A percentile compares a stretch with the other conserved stretches of the same genome.
These are phyloP conservation scores for Ogataea ramenticola DNA, from an alignment of 805 yeast genomes.

Conservation along the genomic window DNA sequence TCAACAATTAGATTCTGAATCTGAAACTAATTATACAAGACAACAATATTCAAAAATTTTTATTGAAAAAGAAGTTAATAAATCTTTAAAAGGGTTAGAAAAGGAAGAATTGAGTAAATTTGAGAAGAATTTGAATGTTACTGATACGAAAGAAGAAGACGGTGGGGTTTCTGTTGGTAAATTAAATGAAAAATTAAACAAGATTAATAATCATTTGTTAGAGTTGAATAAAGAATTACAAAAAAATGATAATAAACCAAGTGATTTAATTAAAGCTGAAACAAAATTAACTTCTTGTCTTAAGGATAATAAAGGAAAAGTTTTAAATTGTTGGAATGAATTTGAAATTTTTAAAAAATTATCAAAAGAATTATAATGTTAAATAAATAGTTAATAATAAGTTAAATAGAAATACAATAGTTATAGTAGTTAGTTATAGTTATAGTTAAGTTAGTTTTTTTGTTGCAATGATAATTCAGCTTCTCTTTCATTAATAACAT, in stretches of 20 bases:
- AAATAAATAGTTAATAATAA: too few relatives aligned
- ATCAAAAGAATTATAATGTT: constrained; percentile 27
- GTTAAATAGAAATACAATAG: too few relatives aligned
- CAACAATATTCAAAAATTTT: constrained; percentile 61
- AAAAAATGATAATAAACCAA: constrained; percentile 14
- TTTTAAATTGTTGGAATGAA: constrained; percentile 78
- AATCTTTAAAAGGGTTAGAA: constrained; percentile 48
- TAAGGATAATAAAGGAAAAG: constrained; percentile 48
- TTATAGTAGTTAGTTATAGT: too few relatives aligned
- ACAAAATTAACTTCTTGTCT: constrained; percentile 50
- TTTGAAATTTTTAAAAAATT: constrained; percentile 60
- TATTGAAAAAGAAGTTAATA: constrained; percentile 57
- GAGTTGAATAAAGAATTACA: constrained; percentile 17
- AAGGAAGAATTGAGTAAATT: constrained; percentile 43
- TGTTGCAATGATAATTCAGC: background rate
- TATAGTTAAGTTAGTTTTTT: too few relatives aligned
- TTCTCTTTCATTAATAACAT: constrained; percentile 1
- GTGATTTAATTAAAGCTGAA: constrained; percentile 39
- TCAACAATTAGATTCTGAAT: constrained; percentile 48
- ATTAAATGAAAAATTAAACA: constrained; percentile 26
- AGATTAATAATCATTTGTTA: constrained; percentile 27
- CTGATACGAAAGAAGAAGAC: constrained; percentile 14
- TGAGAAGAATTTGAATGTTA: constrained; percentile 31
- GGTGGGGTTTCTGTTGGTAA: constrained; percentile 13
- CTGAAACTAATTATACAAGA: constrained; percentile 68